Conservation (phyloP, 2,329 filamentous ascomycete genomes). For the Fusarium protoensiforme region DNA sequence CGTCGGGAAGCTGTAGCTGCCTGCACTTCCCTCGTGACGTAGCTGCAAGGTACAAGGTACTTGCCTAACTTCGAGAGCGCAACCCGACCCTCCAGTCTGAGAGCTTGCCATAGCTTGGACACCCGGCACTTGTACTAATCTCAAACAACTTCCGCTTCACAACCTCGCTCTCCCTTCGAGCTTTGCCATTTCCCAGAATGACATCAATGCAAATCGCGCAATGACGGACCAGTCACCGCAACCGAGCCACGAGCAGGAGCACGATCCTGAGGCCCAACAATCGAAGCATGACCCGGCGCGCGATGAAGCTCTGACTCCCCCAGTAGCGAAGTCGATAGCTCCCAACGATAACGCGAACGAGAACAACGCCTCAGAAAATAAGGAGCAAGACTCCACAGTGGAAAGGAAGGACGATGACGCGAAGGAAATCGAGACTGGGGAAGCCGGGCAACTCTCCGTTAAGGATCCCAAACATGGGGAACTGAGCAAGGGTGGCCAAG, state of each 20-base stretch:
- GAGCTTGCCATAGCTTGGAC: conserved; percentile 41
- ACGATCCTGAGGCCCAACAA: conserved; percentile 26
- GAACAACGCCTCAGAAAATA: conserved; percentile 54
- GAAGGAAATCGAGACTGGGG: conserved; percentile 16
- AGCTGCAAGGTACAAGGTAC: conserved; percentile 42
- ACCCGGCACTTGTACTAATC: conserved; percentile 16
- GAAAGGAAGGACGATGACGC: neutral
- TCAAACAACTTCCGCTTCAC: conserved; percentile 17
- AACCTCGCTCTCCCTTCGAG: conserved; percentile 20
- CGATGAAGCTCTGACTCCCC: conserved; percentile 17
- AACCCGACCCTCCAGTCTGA: conserved; percentile 17
- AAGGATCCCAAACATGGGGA: conserved; percentile 37
- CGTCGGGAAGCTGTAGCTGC: conserved; percentile 26
- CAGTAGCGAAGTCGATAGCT: conserved; percentile 6
- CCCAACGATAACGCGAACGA: conserved; percentile 42
- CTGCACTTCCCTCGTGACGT: conserved; percentile 45
- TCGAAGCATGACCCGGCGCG: conserved; percentile 29
- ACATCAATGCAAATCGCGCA: conserved; percentile 42
- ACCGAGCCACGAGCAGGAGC: conserved; percentile 43
- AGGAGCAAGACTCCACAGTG: conserved; percentile 45
- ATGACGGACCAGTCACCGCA: conserved; percentile 57
- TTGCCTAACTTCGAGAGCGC: conserved; percentile 18
- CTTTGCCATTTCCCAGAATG: conserved; percentile 43
- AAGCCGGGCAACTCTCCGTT: conserved; percentile 1
- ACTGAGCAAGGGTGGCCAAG: conserved; percentile 28